Conservation (phyloP, 106 monocot species). For the Allium cepa region DNA sequence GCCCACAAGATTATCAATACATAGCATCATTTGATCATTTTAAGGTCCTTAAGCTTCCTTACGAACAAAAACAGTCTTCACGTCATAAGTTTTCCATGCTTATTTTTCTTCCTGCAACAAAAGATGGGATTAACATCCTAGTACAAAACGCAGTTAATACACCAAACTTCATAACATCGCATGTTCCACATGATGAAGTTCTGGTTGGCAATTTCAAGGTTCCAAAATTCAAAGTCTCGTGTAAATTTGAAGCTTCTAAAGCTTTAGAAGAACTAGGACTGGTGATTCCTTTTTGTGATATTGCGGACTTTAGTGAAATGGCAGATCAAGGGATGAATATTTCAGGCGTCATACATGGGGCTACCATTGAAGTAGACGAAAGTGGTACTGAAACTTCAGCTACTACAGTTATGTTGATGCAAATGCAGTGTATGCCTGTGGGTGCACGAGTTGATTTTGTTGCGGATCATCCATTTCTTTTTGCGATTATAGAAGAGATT, state of each 20-base stretch:
- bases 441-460: slow-evolving; percentile 9
- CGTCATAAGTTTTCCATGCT: slow-evolving; percentile 19
- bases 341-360: background rate
- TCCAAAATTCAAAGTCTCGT: slow-evolving; percentile 32
- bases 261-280: slow-evolving; percentile 7
- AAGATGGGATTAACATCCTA: slow-evolving; percentile 15
- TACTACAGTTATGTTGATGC: background rate
- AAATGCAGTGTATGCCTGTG: background rate
- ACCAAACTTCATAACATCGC: slow-evolving; percentile 10
- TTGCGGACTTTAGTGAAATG: slow-evolving; percentile 20
- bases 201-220: slow-evolving; percentile 17
- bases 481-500: slow-evolving; percentile 20
- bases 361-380: slow-evolving; percentile 6
- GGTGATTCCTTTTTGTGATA: background rate
- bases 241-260: slow-evolving; percentile 9
- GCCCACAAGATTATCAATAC: slow-evolving; percentile 3
- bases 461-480: slow-evolving; percentile 42
- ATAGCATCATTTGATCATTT: slow-evolving; percentile 13
- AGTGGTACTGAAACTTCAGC: slow-evolving; percentile 24
- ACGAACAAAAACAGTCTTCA: background rate
- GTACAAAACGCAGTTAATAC: background rate
- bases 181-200: background rate
- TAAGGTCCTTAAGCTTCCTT: slow-evolving; percentile 24
- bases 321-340: background rate
- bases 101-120: slow-evolving; percentile 21